Evolutionary conservation across 441 rosid genomes (phyloP), one percentile per base, ranked within the genome.

Genomic region (Corymbia calophylla): DNA sequence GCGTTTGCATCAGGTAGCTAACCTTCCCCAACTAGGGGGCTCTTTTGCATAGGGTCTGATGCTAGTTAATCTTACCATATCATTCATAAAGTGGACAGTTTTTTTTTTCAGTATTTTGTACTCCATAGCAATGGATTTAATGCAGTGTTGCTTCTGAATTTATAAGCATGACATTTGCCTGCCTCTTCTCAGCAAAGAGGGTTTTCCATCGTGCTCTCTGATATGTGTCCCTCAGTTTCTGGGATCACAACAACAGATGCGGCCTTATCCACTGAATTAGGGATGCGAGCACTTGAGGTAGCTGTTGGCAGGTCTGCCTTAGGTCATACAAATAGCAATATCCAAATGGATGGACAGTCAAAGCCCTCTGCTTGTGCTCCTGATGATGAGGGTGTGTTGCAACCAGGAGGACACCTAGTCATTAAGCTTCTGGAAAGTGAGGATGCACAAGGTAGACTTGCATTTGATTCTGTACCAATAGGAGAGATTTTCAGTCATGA

Each of bases 341-440:
- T 86, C 39, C 89, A 64, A 56, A 88, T 15, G 12, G 92, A 89
- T 35, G 88, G 68, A 58, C 88, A 87, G 14, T 88, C 55, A 85
- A 90, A 56, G 84, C 85, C 68, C 48, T 89, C 91, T 66, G 44
- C 87, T 44, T 55, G 39, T 39, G 89, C 49, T 90, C 89, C 89
- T 13, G 90, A 90, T 92, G 93, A 91, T 68, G 56, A 53, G 54
- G 98, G 96, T 85, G 90, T 96, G 89, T 91, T 98, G 90, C 93
- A 70, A 90, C 92, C 92, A 11, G 95, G 97, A 39, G 99, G 99
- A 27, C 96, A 97, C 93, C 95, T 98, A 66, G 95, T 98, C 70
- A 92, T 98, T 89, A 97, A 98, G 94, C 96, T 96, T 93, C 94
- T 97, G 14, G 99, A 98, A 93, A 97, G 99, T 53, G 98, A 95